Base-by-base conservation (phyloP, 495 filamentous ascomycete genomes). In the Melanomma pulvis-pyrius region DNA sequence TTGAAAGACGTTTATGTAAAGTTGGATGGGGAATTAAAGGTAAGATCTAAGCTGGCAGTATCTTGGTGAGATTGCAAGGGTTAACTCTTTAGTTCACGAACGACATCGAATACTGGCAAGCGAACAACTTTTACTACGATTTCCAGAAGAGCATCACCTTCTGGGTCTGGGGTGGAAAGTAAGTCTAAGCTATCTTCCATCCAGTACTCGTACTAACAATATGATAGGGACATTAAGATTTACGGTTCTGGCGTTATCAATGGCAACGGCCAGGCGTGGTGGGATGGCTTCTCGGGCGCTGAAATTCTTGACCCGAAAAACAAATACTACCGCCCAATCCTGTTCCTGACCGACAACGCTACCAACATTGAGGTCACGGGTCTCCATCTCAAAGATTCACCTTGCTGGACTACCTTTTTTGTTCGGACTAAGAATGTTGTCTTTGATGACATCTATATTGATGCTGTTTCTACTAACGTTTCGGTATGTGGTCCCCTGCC, bases 181-280 rank as follows among this genome's bases (percentile, higher is more conserved):
- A 46, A 51, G 62, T 59, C 19, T n/a, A 8, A 11, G 22, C 13
- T 32, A 25, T 53, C n/a, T 24, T 8, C 39, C 39, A 15, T 44
- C 39, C 17, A 12, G 17, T 30, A 22, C 9, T 19, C 13, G 41
- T 19, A 5, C 39, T 53, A 46, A 66, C 32, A n/a, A 22, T 19
- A 11, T 3, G 22, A 6, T 32, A 66, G 84, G 28, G 86, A 90
- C 68, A 86, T 90, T 30, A 87, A 88, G 67, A 77, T 90, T 55
- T 90, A 88, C 62, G 86, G 86, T 2, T 79, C 79, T 24, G 86
- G 86, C 29, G 85, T 80, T 6, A 71, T 88, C n/a, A 81, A 88
- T 69, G 86, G 87, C 29, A 89, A 89, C 65, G 87, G 88, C 0
- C 87, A 91, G 73, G 81, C 86, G 11, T 90, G 87, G 86, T 90